Evolutionary conservation across 2,329 filamentous ascomycete genomes (phyloP), one percentile per base, ranked within the genome.

Genomic region (Claviceps pazoutovae): DNA sequence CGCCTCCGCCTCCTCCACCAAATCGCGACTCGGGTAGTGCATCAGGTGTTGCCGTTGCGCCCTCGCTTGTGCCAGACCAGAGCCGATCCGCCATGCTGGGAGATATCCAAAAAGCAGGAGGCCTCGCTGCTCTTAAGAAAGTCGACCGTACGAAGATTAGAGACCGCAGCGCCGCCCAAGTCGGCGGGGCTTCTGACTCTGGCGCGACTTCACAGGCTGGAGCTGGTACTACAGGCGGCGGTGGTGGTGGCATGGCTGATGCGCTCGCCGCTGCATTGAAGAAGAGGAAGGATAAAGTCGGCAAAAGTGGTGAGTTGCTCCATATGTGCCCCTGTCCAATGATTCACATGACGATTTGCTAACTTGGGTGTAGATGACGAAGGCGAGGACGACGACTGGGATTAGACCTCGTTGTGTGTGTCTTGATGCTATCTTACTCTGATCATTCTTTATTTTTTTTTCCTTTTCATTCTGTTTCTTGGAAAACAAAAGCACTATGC

Each of bases 221-320:
- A 48, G 70, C 76, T 46, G 66, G 72, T n/a, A 63, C 73, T 42
- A 65, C 71, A 48, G 75, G 75, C 44, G 75, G 75, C 44, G 75
- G 73, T 17, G 76, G 79, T 11, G 79, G 82, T 52, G 83, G 80
- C 38, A 80, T 96, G 76, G 88, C 88, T 21, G 88, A 85, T 70
- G 90, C 88, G 47, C 71, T 95, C 59, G 87, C 87, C 54, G 84
- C 81, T 54, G 86, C 84, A 53, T 68, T 90, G 60, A 80, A 84
- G 63, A 86, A 87, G 71, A 78, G 91, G 67, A 96, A 96, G 74
- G 82, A 88, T 68, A 95, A 95, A 75, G 91, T 96, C 65, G 88
- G 87, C 70, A 84, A 87, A 66, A 95, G 88, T 75, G 91, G 91
- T 96, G 80, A 81, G 87, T 84, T 42, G 13, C 7, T 14, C 7